These are phyloP conservation scores for Pittosporum tobira DNA, from an alignment of 129 eudicot genomes.

Conservation along the genomic window DNA sequence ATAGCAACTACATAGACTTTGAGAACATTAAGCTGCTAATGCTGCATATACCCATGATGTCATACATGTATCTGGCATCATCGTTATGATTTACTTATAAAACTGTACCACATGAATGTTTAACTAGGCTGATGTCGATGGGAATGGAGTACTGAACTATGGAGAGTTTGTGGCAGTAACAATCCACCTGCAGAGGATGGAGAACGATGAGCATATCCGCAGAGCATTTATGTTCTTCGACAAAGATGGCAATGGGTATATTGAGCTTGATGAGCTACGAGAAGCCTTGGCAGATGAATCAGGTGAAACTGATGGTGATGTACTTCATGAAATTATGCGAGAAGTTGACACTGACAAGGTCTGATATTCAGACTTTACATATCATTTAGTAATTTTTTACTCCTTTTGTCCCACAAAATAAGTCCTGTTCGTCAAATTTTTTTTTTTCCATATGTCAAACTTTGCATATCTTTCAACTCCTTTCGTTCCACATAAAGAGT, in stretches of 20 bases:
- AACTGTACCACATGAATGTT: not conserved
- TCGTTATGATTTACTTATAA: not conserved
- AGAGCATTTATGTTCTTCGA: constrained; percentile 83
- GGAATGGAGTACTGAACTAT: constrained; percentile 86
- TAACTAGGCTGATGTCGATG: constrained; percentile 90
- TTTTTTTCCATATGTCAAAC: too few species aligned
- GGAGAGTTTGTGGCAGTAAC: constrained; percentile 99
- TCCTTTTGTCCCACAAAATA: too few species aligned
- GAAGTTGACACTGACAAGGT: constrained; percentile 97
- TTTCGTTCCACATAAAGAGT: too few species aligned
- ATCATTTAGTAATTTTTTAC: too few species aligned
- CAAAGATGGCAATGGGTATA: constrained; percentile 79
- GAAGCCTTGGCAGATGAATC: constrained; percentile 76
- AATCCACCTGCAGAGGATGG: constrained; percentile 87
- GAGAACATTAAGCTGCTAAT: not conserved
- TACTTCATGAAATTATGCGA: constrained; percentile 72
- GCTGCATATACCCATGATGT: not conserved
- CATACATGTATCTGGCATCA: not conserved
- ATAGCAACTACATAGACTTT: too few species aligned
- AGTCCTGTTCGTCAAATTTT: too few species aligned
- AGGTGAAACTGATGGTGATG: constrained; percentile 62
- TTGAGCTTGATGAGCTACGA: constrained; percentile 78
- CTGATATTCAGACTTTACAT: not conserved
- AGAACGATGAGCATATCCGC: constrained; percentile 86
- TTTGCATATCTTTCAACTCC: too few species aligned